phyloP scores from a whole-genome alignment of 768 basidiomycete genomes.

The Paxillus involutus region DNA sequence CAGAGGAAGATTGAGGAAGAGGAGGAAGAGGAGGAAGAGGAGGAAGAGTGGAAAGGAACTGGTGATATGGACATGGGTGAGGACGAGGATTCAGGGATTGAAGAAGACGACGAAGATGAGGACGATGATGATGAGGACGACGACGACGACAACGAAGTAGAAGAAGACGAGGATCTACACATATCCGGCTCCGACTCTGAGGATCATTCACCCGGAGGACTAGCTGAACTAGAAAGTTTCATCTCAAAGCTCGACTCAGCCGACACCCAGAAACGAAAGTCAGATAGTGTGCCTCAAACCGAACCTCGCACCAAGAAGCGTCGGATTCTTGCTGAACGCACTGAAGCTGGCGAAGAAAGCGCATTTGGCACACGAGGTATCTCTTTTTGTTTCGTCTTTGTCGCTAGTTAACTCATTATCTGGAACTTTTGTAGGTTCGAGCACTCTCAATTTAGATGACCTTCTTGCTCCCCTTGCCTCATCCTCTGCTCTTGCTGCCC shows the following conservation, averaged over 20 bases:
- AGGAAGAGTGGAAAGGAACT: slow-evolving; percentile 22
- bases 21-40: slow-evolving; percentile 33
- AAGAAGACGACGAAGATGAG: slow-evolving; percentile 23
- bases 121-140: slow-evolving; percentile 8
- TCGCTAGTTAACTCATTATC: neutral
- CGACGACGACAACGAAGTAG: slow-evolving; percentile 31
- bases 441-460: slow-evolving; percentile 67
- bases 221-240: slow-evolving; percentile 71
- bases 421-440: slow-evolving; percentile 34
- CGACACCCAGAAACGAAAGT: slow-evolving; percentile 57
- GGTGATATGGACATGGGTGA: slow-evolving; percentile 8
- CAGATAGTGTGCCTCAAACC: slow-evolving; percentile 11
- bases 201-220: slow-evolving; percentile 50
- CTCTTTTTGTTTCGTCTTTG: slow-evolving; percentile 5
- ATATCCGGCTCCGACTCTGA: slow-evolving; percentile 49
- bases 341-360: slow-evolving; percentile 76
- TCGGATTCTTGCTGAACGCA: slow-evolving; percentile 62
- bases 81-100: slow-evolving; percentile 27
- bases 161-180: slow-evolving; percentile 45
- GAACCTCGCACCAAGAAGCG: slow-evolving; percentile 49
- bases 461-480: slow-evolving; percentile 72
- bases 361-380: slow-evolving; percentile 71
- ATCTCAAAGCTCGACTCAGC: slow-evolving; percentile 63
- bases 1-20: slow-evolving; percentile 49
- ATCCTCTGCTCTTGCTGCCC: slow-evolving; percentile 56